These are phyloP conservation scores for Setaria viridis DNA, from an alignment of 202 grass and related monocot species.

Conservation along the genomic window DNA sequence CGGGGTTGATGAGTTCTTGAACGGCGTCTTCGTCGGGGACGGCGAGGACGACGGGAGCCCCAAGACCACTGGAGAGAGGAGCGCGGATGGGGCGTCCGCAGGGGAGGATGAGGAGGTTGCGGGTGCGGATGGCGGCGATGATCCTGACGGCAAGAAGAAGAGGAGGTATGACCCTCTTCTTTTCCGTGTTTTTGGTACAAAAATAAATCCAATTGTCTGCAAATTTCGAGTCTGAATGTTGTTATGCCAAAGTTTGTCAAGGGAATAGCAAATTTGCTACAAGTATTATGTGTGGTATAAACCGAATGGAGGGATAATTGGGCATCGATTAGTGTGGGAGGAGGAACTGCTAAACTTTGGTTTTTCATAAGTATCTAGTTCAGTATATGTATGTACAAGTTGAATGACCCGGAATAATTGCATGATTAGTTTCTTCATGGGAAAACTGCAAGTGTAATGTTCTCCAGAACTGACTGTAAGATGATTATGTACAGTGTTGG, in stretches of 20 bases:
- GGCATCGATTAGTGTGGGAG: not conserved
- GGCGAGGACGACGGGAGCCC: constrained; percentile 23
- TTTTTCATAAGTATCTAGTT: not conserved
- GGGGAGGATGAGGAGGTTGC: constrained; percentile 38
- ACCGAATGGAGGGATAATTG: not conserved
- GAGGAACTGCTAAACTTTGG: not conserved
- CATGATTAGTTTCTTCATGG: not conserved
- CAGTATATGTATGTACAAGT: not conserved
- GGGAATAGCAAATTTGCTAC: not conserved
- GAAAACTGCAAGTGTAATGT: not conserved
- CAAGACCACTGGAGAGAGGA: constrained; percentile 19
- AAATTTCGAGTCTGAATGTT: not conserved
- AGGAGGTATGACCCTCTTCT: constrained; percentile 39
- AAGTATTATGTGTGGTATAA: not conserved
- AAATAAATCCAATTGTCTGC: not conserved
- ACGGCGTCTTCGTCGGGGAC: constrained; percentile 44
- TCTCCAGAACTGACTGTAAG: not conserved
- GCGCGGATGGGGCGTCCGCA: constrained; percentile 36
- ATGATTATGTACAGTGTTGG: not conserved
- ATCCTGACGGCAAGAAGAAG: constrained; percentile 52
- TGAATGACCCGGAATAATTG: not conserved
- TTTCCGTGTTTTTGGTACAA: not conserved
- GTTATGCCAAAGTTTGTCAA: not conserved
- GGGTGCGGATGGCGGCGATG: constrained; percentile 45
- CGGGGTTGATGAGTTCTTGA: constrained; percentile 58